Conservation (phyloP, 106 monocot genomes). For the Chionographis japonica region DNA sequence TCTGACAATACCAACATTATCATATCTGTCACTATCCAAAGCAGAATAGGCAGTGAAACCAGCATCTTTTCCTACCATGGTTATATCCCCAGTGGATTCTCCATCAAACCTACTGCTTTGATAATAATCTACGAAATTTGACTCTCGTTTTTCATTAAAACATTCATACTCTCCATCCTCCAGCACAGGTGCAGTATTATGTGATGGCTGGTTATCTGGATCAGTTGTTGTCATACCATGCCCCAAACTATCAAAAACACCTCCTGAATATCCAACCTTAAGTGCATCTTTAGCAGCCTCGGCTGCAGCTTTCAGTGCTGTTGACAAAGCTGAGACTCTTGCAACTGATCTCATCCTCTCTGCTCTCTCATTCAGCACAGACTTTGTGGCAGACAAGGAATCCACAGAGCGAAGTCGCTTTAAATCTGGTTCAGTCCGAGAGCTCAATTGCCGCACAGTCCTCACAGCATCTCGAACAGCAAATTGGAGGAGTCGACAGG, state of each 20-base stretch:
- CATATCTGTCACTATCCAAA: conserved; percentile 52
- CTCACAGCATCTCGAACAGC: conserved; percentile 93
- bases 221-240: conserved; percentile 2
- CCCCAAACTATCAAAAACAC: conserved; percentile 71
- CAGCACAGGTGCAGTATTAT: conserved; percentile 8
- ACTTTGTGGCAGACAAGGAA: conserved; percentile 33
- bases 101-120: conserved; percentile 34
- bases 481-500: conserved; percentile 87
- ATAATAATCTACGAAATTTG: conserved; percentile 13
- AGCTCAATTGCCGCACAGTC: conserved; percentile 33
- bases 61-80: conserved; percentile 21
- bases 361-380: conserved; percentile 22
- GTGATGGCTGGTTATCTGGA: conserved; percentile 16
- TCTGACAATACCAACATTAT: conserved; percentile 20
- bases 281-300: conserved; percentile 77
- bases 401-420: conserved; percentile 79
- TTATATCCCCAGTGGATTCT: conserved; percentile 21
- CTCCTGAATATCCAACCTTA: conserved; percentile 41
- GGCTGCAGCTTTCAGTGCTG: conserved; percentile 62
- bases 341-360: conserved; percentile 34
- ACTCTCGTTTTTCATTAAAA: conserved; percentile 18
- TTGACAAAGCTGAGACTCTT: conserved; percentile 30
- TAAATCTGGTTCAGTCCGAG: conserved; percentile 38
- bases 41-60: conserved; percentile 32
- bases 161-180: conserved; percentile 31